Evolutionary conservation across 2,329 filamentous ascomycete genomes (phyloP).

Genomic region (Colletotrichum sojae): DNA sequence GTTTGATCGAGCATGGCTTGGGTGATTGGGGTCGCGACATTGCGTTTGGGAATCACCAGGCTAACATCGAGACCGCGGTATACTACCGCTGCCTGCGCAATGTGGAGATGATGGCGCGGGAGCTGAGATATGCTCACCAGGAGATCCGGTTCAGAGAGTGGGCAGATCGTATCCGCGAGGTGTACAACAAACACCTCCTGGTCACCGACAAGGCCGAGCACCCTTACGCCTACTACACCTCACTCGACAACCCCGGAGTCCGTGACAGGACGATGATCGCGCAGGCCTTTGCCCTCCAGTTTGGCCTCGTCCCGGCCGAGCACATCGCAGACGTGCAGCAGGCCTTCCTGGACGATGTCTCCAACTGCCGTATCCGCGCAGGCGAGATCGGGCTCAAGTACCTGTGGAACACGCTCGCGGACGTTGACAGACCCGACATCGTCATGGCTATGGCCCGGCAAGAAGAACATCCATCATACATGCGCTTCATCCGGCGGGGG

Average conservation of each 20-base stretch:
- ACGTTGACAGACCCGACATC: conserved; percentile 56
- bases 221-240: conserved; percentile 57
- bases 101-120: conserved; percentile 52
- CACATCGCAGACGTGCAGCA: conserved; percentile 41
- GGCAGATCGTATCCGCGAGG: conserved; percentile 49
- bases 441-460: conserved; percentile 60
- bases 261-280: conserved; percentile 55
- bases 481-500: conserved; percentile 61
- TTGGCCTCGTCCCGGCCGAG: conserved; percentile 43
- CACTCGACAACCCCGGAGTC: conserved; percentile 48
- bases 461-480: conserved; percentile 63
- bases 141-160: conserved; percentile 45
- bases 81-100: conserved; percentile 58
- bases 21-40: conserved; percentile 60
- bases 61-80: conserved; percentile 60
- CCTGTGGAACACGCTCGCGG: conserved; percentile 57
- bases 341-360: conserved; percentile 45
- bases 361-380: conserved; percentile 52
- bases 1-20: conserved; percentile 58
- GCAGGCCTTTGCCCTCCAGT: conserved; percentile 51
- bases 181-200: conserved; percentile 53
- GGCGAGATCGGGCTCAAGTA: conserved; percentile 59
- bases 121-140: conserved; percentile 46
- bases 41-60: conserved; percentile 59
- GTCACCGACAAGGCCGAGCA: conserved; percentile 47